Base-by-base conservation (phyloP, 495 filamentous ascomycete species). In the Pseudomonodictys pantanalensis region DNA sequence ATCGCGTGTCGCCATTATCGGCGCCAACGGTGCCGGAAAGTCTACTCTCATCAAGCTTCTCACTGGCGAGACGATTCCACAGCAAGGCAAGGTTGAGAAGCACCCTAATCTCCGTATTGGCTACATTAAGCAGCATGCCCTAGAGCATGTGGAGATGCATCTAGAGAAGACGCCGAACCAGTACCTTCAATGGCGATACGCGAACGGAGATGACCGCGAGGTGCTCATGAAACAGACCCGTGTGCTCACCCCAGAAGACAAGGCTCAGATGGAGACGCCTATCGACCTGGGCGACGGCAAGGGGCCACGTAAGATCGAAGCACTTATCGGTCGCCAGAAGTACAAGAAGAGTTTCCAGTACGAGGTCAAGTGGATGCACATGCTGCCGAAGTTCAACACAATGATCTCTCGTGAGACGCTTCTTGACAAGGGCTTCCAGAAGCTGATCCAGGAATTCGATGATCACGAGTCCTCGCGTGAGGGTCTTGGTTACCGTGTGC, bases 291-390 rank as follows among this genome's bases (percentile, higher is more conserved):
- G 83, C 12, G 91, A 95, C 56, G 93, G 92, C 56, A 85, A 82
- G 61, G 90, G 90, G 10, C 73, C 77, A 29, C 85, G 88, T 52
- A 85, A 87, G 56, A 81, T 99, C 56, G 92, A 97, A 69, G 80
- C 87, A 23, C 77, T 99, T 11, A 92, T 99, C 57, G 93, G 93
- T 78, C 87, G 93, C 52, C 92, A 97, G 69, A 99, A 99, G 79
- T 97, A 81, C 76, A 97, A 99, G 86, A 99, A 97, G 83, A 86
- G 86, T 42, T 97, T 95, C 83, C 95, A 97, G 77, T 99, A 99
- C 72, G 95, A 99, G 76, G 83, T 97, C 17, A 96, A 96, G 81
- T 99, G 93, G 93, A 73, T 86, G 64, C 79, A 81, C 56, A 81
- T 88, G 68, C 84, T 96, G 12, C 95, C 93, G 45, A 97, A 97